Base-by-base conservation (phyloP, 169 alveolate species). In the Eimeria brunetti region DNA sequence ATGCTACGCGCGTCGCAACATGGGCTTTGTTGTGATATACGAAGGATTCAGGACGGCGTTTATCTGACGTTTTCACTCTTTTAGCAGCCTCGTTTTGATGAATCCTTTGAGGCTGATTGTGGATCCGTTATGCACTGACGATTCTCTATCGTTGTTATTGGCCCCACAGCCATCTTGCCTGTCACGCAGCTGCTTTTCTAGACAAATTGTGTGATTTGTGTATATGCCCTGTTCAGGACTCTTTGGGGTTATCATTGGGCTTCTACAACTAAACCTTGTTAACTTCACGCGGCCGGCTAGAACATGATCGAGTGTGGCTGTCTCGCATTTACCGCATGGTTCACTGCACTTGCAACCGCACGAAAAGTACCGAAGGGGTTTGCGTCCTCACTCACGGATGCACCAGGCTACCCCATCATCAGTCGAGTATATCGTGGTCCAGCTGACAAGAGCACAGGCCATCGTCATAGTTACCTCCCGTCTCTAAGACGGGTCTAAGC, bases 191-290 rank as follows among this genome's bases (percentile, higher is more conserved):
- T 51, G 7, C 27, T 20, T 30, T 58, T 58, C 81, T 41, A 83
- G 58, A 18, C 44, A 27, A 30, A 22, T 16, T 78, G 27, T 44
- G 46, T 30, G 67, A 20, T 12, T 46, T 46, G 83, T 73, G 51
- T 11, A 1, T 78, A 46, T 22, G 27, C n/a, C 1, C 44, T 36
- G 71, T 88, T 24, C 95, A 95, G 97, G 97, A 7, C 94, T 96
- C 16, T 96, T 96, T 56, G 97, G 97, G 20, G 95, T 96, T 58
- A 96, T 96, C 69, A 94, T 96, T 41, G 97, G 97, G 24, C 89
- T 96, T 76, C 81, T 96, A 36, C 97, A 96, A 91, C 80, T 96
- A 97, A 99, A 92, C 98, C 97, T 95, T 97, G 97, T 91, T 96
- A 97, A 69, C 95, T 98, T 24, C 36, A 88, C 94, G 53, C 88